Base-by-base conservation (phyloP, 805 yeast genomes). In the Barnettozyma wickerhamii region DNA sequence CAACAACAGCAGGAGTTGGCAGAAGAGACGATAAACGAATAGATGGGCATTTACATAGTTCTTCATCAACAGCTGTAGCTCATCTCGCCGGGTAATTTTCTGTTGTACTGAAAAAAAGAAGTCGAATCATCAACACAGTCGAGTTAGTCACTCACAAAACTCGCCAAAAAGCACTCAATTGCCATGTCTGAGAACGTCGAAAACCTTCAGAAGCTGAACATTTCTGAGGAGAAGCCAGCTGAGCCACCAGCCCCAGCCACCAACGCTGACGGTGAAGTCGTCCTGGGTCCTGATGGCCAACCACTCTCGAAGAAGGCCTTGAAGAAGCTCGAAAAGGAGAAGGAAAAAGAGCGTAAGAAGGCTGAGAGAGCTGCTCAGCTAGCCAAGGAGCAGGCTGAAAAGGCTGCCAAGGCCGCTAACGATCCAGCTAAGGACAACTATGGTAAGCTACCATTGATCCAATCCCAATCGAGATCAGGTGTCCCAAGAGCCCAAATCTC, bases 291-390 rank as follows among this genome's bases (percentile, higher is more conserved):
- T 55, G 95, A 88, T 59, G 96, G 61, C 32, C 80, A 75, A 66
- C 96, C 96, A 20, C 69, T 88, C 53, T 83, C 95, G 43, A 93
- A 93, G 68, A 93, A 90, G 63, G 99, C 96, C 3, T 70, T 93
- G 56, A 93, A 93, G 75, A 93, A 93, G 71, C 75, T 93, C 48
- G 93, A 85, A 63, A 91, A 91, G 60, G 96, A 87, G 66, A 79
- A 76, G 60, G 97, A 90, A 67, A 91, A 91, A 72, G 95, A 83
- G 52, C 80, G 75, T 59, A 91, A 90, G 75, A 90, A 90, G 72
- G 93, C 88, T 30, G 97, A 87, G 64, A 83, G 82, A 57, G 97
- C 93, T 38, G 95, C 84, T 29, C 86, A 86, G 66, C 67, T 85
- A 43, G 95, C 91, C 30, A 84, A 83, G 65, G 95, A 90, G 47